These are phyloP conservation scores for Bremia lactucae DNA, from an alignment of 352 stramenopile genomes.

Conservation along the genomic window DNA sequence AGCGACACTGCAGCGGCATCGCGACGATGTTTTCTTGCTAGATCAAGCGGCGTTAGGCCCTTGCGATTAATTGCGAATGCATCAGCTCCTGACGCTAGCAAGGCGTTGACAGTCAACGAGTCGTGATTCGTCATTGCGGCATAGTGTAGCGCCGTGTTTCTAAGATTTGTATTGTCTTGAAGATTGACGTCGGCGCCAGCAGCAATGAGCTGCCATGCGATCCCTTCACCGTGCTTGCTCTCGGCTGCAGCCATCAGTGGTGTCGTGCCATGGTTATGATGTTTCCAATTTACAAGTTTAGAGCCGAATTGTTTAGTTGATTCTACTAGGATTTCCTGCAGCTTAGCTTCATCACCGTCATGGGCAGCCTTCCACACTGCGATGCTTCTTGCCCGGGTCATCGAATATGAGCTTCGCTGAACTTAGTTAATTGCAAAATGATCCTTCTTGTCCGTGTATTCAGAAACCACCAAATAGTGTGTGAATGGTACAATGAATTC, in stretches of 20 bases:
- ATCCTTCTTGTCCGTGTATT: too few relatives aligned
- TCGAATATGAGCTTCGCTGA: too few relatives aligned
- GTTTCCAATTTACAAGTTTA: constrained; percentile 27
- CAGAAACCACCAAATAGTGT: too few relatives aligned
- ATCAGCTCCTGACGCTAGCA: constrained; percentile 39
- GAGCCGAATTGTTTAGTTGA: constrained; percentile 11
- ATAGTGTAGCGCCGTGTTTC: constrained; percentile 58
- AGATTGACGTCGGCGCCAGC: constrained; percentile 38
- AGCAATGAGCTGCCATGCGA: constrained; percentile 27
- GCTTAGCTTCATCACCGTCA: constrained; percentile 15
- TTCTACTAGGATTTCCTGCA: constrained; percentile 17
- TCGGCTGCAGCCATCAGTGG: constrained; percentile 52
- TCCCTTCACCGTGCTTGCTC: constrained; percentile 11
- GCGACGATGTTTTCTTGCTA: constrained; percentile 36
- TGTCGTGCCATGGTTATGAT: constrained; percentile 37
- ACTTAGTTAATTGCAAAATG: too few relatives aligned
- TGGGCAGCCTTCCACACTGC: constrained; percentile 24
- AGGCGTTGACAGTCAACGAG: constrained; percentile 29
- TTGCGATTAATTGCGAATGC: constrained; percentile 44
- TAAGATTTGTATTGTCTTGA: constrained; percentile 27
- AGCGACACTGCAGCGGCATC: constrained; percentile 26
- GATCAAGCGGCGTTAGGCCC: constrained; percentile 44
- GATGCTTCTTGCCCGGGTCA: constrained; percentile 24
- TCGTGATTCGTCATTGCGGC: constrained; percentile 39
- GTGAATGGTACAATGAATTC: too few relatives aligned